phyloP scores from a whole-genome alignment of 2,329 filamentous ascomycete species.

The Celoporthe dispersa region DNA sequence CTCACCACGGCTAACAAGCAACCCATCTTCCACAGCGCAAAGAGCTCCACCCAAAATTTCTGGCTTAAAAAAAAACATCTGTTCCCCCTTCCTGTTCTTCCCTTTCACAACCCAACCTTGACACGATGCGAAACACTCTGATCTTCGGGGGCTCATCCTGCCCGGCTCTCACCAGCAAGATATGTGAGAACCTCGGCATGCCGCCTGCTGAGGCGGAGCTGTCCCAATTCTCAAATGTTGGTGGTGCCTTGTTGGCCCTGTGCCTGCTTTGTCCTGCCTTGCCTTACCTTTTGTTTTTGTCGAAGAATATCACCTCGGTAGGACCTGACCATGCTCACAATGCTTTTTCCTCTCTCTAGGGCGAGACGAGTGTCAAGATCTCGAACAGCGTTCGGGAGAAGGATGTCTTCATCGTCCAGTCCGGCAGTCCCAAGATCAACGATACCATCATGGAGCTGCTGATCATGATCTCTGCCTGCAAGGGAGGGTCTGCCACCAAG shows the following conservation, averaged over 20 bases:
- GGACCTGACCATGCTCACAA: conserved; percentile 28
- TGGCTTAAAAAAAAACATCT: conserved; percentile 13
- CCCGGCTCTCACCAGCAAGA: conserved; percentile 65
- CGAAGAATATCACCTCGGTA: conserved; percentile 7
- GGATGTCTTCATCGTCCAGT: conserved; percentile 98
- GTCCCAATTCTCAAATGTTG: conserved; percentile 70
- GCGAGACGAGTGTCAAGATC: conserved; percentile 72
- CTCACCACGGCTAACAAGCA: not conserved
- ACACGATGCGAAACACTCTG: conserved; percentile 66
- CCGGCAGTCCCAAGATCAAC: conserved; percentile 93
- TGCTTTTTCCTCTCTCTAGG: conserved; percentile 46
- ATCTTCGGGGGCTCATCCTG: conserved; percentile 72
- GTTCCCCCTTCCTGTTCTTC: conserved; percentile 25
- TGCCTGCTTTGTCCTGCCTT: conserved; percentile 9
- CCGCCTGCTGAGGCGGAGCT: conserved; percentile 66
- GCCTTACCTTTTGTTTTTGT: conserved; percentile 33
- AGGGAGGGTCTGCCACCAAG: conserved; percentile 94
- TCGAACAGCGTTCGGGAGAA: conserved; percentile 86
- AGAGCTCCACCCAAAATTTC: conserved; percentile 22
- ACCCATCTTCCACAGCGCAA: not conserved
- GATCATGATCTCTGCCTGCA: conserved; percentile 99
- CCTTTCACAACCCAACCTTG: conserved; percentile 1
- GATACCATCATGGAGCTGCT: conserved; percentile 99
- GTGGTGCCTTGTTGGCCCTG: conserved; percentile 24
- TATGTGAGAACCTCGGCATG: conserved; percentile 72